Evolutionary conservation across 1,284 basidiomycete species (phyloP).

Genomic region (Mycena citricolor): DNA sequence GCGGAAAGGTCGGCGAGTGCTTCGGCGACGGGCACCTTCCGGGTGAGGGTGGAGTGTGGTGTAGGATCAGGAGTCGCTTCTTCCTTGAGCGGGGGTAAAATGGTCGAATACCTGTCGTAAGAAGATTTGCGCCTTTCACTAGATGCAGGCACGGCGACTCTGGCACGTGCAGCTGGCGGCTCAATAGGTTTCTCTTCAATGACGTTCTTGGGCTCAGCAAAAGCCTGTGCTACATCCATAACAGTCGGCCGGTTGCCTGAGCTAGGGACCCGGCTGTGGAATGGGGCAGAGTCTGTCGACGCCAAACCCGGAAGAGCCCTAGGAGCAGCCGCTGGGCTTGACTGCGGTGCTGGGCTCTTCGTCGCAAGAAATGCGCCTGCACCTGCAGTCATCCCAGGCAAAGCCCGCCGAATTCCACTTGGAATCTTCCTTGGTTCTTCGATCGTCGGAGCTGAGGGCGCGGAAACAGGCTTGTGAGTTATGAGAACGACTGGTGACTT

Average conservation of each 20-base stretch:
- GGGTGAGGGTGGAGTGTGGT: conserved; percentile 54
- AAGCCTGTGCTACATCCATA: conserved; percentile 73
- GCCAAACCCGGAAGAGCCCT: conserved; percentile 19
- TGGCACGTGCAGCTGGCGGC: conserved; percentile 14
- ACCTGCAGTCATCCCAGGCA: conserved; percentile 37
- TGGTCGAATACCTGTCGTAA: conserved; percentile 63
- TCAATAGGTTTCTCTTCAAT: conserved; percentile 17
- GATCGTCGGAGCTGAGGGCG: no score
- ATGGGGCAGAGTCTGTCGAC: conserved; percentile 16
- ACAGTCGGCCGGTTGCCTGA: conserved; percentile 68
- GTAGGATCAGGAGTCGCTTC: conserved; percentile 61
- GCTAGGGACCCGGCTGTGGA: conserved; percentile 58
- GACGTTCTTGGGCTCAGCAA: conserved; percentile 40
- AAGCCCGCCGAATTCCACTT: conserved; percentile 39
- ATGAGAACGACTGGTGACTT: no score
- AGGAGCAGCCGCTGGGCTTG: conserved; percentile 5
- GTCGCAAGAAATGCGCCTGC: conserved; percentile 3
- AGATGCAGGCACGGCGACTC: no score
- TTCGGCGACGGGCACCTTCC: conserved; percentile 24
- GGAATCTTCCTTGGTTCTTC: no score
- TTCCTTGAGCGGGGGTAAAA: conserved; percentile 66
- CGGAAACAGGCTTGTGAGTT: no score
- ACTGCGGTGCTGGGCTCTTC: neutral
- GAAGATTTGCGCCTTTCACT: conserved; percentile 65
- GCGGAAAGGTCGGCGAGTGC: neutral